These are phyloP conservation scores for Fusarium lateritium DNA, from an alignment of 2,329 filamentous ascomycete species.

Conservation along the genomic window DNA sequence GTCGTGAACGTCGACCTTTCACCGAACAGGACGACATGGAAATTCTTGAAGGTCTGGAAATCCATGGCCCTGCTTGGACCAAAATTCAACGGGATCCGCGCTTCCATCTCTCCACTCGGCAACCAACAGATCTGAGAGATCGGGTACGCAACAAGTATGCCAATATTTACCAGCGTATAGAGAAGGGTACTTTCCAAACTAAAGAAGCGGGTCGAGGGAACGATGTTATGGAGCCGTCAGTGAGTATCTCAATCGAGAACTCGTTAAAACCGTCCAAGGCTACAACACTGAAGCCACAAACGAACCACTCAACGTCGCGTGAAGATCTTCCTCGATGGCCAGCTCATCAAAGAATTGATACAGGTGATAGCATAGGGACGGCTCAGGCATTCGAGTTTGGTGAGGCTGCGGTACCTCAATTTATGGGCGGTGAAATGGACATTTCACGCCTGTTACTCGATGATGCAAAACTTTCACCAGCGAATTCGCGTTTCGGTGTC, in stretches of 20 bases:
- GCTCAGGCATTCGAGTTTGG: conserved; percentile 60
- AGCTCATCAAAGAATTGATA: conserved; percentile 53
- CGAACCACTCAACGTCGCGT: conserved; percentile 59
- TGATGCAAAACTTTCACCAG: conserved; percentile 57
- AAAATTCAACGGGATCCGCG: conserved; percentile 73
- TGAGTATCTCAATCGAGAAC: conserved; percentile 65
- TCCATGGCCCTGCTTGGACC: conserved; percentile 76
- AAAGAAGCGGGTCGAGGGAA: conserved; percentile 59
- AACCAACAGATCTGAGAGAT: conserved; percentile 75
- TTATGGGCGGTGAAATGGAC: conserved; percentile 71
- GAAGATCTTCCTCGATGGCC: conserved; percentile 66
- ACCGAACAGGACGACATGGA: conserved; percentile 74
- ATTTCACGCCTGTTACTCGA: conserved; percentile 73
- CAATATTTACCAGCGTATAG: conserved; percentile 69
- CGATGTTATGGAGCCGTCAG: conserved; percentile 65
- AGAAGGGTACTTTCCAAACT: conserved; percentile 66
- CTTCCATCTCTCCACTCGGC: conserved; percentile 70
- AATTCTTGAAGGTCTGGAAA: conserved; percentile 71
- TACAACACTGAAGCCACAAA: conserved; percentile 57
- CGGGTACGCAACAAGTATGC: conserved; percentile 76
- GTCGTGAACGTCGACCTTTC: conserved; percentile 73
- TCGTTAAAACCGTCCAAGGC: conserved; percentile 59
- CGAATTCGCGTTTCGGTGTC: conserved; percentile 45
- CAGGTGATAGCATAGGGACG: conserved; percentile 46
- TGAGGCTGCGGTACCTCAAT: conserved; percentile 58